Evolutionary conservation across 1,139 yeast genomes (phyloP).

Genomic region (Yamadazyma taylorii): DNA sequence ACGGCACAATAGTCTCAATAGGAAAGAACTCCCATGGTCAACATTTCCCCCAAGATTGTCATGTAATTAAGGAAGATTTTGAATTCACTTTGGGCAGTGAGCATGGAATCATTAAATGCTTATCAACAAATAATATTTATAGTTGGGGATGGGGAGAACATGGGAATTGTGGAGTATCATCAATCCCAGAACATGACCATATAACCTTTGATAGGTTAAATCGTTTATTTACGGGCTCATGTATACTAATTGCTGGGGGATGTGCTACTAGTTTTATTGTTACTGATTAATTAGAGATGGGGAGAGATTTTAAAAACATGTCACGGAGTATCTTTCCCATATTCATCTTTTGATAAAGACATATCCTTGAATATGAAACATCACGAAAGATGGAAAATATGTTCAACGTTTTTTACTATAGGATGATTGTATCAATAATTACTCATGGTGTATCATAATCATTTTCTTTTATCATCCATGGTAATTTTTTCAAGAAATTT

Average conservation of each 20-base stretch:
- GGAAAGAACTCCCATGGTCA: conserved; percentile 87
- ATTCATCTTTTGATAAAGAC: conserved; percentile 56
- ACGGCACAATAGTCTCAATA: conserved; percentile 36
- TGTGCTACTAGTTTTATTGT: conserved; percentile 48
- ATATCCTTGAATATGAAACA: conserved; percentile 23
- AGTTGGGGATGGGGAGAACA: conserved; percentile 99
- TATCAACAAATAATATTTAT: conserved; percentile 33
- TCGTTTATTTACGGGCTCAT: conserved; percentile 26
- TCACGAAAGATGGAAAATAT: conserved; percentile 71
- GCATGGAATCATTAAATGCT: conserved; percentile 57
- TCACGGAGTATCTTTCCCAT: conserved; percentile 80
- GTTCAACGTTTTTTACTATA: conserved; percentile 66
- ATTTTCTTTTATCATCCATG: conserved; percentile 27
- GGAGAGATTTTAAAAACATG: conserved; percentile 33
- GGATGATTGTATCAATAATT: conserved; percentile 63
- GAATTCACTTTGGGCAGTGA: conserved; percentile 72
- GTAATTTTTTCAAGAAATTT: conserved; percentile 7
- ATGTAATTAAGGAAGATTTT: conserved; percentile 5
- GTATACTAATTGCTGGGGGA: conserved; percentile 40
- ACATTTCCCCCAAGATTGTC: conserved; percentile 29
- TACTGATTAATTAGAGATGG: conserved; percentile 1
- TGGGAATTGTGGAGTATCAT: conserved; percentile 78
- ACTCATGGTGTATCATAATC: conserved; percentile 14
- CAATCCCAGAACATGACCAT: conserved; percentile 18
- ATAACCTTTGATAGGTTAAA: conserved; percentile 43